Evolutionary conservation across 2,329 filamentous ascomycete genomes (phyloP), one percentile per base, ranked within the genome.

Genomic region (Pyrenochaeta sp.): DNA sequence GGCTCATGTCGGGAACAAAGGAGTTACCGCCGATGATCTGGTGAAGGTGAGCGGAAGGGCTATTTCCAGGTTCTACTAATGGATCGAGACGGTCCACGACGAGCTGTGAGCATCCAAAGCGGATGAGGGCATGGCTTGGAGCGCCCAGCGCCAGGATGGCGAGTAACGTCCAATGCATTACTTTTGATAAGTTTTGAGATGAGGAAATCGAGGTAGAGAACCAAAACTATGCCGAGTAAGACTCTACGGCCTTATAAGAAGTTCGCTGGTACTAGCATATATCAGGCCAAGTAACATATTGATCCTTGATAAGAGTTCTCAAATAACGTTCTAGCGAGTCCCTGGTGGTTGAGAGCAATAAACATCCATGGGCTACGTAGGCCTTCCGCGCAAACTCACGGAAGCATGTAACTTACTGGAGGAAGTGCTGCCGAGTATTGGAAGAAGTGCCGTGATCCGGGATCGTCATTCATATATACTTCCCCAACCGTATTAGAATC

Each of bases 1-100:
- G 66, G 39, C 56, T 59, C 69, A 72, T 72, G 42, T 60, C 62
- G 13, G 64, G 51, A 2, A 61, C 59, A 49, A 72, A 69, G 5
- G 67, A 67, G 52, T 72, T 72, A 8, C 69, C 69, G 10, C 69
- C 68, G 43, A 72, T 66, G 32, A 72, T 70, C 46, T 72, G 69
- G 39, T 72, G 69, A 15, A 70, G 52, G 58, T 72, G 69, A 2
- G 67, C 59, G 1, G 67, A 69, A 13, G 69, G 67, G 15, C 32
- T 45, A 1, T 58, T 45, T 12, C 68, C 69, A 6, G 68, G 68
- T 43, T 71, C 64, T 24, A 72, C 68, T 15, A 72, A 55, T 0
- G 69, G 69, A 48, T 72, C 69, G n/a, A 72, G 57, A 30, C 69
- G 65, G 48, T 72, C 64, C n/a, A 65, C 56, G 19, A 70, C 67